Conservation (phyloP, 768 basidiomycete species). For the Amanita exitialis region DNA sequence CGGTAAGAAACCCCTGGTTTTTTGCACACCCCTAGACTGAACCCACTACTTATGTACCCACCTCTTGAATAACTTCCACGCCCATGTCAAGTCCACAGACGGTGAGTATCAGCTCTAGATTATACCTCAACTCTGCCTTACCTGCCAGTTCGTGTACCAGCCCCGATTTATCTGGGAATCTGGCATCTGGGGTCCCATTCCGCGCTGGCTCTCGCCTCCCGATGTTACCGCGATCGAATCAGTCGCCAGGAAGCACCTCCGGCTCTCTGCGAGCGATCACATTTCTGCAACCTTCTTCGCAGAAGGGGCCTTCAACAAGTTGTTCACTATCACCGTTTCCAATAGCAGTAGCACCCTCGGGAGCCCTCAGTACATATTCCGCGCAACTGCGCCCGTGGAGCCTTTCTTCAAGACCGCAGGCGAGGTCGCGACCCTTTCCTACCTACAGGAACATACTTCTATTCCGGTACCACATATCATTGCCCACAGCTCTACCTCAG, state of each 20-base stretch:
- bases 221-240: slow-evolving; percentile 5
- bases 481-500: slow-evolving; percentile 10
- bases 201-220: slow-evolving; percentile 4
- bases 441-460: slow-evolving; percentile 8
- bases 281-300: slow-evolving; percentile 5
- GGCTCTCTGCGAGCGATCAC: slow-evolving; percentile 1
- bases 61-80: too few species aligned
- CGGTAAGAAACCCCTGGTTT: too few species aligned
- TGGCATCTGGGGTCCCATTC: slow-evolving; percentile 4
- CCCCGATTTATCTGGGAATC: slow-evolving; percentile 5
- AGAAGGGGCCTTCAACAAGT: slow-evolving; percentile 4
- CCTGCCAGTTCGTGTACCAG: slow-evolving; percentile 2
- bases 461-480: slow-evolving; percentile 13
- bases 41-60: too few species aligned
- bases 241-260: slow-evolving; percentile 4
- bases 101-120: slow-evolving; percentile 3
- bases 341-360: slow-evolving; percentile 3
- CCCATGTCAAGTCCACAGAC: slow-evolving; percentile 5
- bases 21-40: too few species aligned
- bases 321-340: slow-evolving; percentile 5
- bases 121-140: background rate
- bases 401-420: slow-evolving; percentile 5
- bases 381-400: slow-evolving; percentile 4
- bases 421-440: slow-evolving; percentile 11
- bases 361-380: slow-evolving; percentile 3